Base-by-base conservation (phyloP, 805 yeast genomes). In the Candida broadrunensis region DNA sequence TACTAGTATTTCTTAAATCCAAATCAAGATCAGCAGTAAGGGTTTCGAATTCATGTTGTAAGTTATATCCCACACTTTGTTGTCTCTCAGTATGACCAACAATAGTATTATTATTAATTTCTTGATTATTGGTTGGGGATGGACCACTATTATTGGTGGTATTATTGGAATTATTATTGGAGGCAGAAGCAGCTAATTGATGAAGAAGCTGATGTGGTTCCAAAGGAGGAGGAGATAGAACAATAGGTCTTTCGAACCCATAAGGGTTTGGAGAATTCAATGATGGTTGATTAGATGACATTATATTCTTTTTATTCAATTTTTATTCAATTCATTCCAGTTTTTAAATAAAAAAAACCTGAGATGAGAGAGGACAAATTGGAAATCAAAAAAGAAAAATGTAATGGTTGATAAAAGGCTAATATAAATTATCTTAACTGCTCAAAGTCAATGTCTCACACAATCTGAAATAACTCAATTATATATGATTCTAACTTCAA, bases 41-140 rank as follows among this genome's bases (percentile, higher is more conserved):
- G n/a, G 74, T 69, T 46, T 70, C 73, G 47, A 70, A 70, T 51
- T 70, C 75, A 37, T 70, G 73, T 50, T 70, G 73, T 51, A 70
- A 60, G 50, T 70, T 68, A 53, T 62, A 70, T 6, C 74, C 73
- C 18, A 70, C 75, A 47, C 71, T 65, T 48, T 62, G 73, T 48
- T 70, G 72, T 36, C 74, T 54, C 38, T 50, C 47, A n/a, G 38
- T 37, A 37, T 48, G 56, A n/a, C 39, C 17, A 14, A 16, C 13
- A 33, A 12, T 18, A n/a, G 5, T 7, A 5, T 7, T 9, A 19
- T 18, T 7, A 33, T 7, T 7, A 9, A 11, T 7, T 7, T 5
- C 8, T 7, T 8, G 18, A 16, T 11, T 8, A 9, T 8, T 26
- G 12, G 29, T 5, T 7, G 12, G 5, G 5, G 29, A 26, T 21